These are phyloP conservation scores for Penicillium sp. DNA, from an alignment of 2,329 filamentous ascomycete genomes.

Conservation along the genomic window DNA sequence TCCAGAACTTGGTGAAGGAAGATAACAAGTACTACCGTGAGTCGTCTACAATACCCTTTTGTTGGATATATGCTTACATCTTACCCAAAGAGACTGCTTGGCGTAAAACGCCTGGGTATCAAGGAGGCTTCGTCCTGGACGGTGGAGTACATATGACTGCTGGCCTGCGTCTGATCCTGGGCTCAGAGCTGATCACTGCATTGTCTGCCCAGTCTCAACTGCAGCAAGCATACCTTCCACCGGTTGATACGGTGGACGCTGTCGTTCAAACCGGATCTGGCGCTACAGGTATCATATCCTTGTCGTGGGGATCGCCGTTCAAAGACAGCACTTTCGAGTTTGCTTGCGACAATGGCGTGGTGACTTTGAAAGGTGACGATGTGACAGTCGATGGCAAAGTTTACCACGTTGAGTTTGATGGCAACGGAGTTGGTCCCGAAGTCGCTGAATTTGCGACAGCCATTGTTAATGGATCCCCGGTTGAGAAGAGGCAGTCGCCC, in stretches of 20 bases:
- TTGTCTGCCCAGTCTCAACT: slow-evolving; percentile 52
- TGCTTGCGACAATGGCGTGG: slow-evolving; percentile 52
- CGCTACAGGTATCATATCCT: slow-evolving; percentile 49
- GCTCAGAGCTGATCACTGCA: slow-evolving; percentile 43
- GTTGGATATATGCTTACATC: slow-evolving; percentile 3
- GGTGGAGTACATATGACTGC: slow-evolving; percentile 59
- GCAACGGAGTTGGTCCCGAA: slow-evolving; percentile 53
- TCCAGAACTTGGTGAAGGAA: slow-evolving; percentile 44
- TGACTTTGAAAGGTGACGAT: slow-evolving; percentile 43
- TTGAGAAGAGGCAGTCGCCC: slow-evolving; percentile 46
- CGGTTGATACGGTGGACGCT: slow-evolving; percentile 58
- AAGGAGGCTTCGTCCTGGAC: slow-evolving; percentile 60
- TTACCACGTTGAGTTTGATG: slow-evolving; percentile 48
- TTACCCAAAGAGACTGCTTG: slow-evolving; percentile 42
- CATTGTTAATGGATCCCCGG: slow-evolving; percentile 42
- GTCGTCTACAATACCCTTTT: slow-evolving; percentile 9
- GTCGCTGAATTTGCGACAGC: slow-evolving; percentile 53
- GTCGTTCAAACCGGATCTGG: slow-evolving; percentile 49
- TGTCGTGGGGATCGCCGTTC: slow-evolving; percentile 55
- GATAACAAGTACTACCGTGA: slow-evolving; percentile 56
- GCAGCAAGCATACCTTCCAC: slow-evolving; percentile 52
- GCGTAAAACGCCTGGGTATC: slow-evolving; percentile 56
- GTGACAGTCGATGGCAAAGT: slow-evolving; percentile 37
- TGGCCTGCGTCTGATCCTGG: slow-evolving; percentile 50
- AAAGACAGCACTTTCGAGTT: slow-evolving; percentile 50